phyloP scores from a whole-genome alignment of 495 filamentous ascomycete genomes.

The Aspergillus sclerotiicarbonarius region DNA sequence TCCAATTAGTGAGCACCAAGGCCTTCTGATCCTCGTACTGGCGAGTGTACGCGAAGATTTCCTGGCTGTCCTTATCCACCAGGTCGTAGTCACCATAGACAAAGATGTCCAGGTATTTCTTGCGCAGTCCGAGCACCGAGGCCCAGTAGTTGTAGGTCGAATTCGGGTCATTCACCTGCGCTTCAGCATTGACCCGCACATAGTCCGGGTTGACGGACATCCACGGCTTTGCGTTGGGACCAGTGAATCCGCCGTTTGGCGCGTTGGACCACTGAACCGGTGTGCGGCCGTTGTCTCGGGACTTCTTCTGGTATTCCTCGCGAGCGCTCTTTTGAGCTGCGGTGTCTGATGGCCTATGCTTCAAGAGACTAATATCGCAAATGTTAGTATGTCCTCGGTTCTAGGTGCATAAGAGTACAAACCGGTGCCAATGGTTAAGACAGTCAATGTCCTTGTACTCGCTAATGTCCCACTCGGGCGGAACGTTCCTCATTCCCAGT shows the following conservation, averaged over 20 bases:
- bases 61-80: slow-evolving; percentile 42
- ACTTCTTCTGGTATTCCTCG: slow-evolving; percentile 49
- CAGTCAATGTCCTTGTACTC: slow-evolving; percentile 74
- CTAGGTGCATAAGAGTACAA: background rate
- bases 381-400: background rate
- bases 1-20: slow-evolving; percentile 54
- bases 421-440: slow-evolving; percentile 60
- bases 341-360: slow-evolving; percentile 32
- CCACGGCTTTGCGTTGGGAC: slow-evolving; percentile 54
- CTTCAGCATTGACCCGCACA: slow-evolving; percentile 47
- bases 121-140: slow-evolving; percentile 50
- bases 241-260: slow-evolving; percentile 52
- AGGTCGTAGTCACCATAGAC: slow-evolving; percentile 61
- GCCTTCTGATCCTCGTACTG: slow-evolving; percentile 41
- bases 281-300: slow-evolving; percentile 55
- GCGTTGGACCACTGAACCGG: slow-evolving; percentile 53
- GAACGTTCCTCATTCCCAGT: slow-evolving; percentile 72
- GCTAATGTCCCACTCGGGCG: slow-evolving; percentile 59
- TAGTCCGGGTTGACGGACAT: slow-evolving; percentile 61
- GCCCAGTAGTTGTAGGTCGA: slow-evolving; percentile 55
- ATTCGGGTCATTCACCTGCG: slow-evolving; percentile 42
- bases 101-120: slow-evolving; percentile 55
- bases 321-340: slow-evolving; percentile 33
- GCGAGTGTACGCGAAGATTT: slow-evolving; percentile 49
- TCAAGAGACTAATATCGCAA: slow-evolving; percentile 28